These are phyloP conservation scores for Paradendryphiella salina DNA, from an alignment of 2,329 filamentous ascomycete species.

Conservation along the genomic window DNA sequence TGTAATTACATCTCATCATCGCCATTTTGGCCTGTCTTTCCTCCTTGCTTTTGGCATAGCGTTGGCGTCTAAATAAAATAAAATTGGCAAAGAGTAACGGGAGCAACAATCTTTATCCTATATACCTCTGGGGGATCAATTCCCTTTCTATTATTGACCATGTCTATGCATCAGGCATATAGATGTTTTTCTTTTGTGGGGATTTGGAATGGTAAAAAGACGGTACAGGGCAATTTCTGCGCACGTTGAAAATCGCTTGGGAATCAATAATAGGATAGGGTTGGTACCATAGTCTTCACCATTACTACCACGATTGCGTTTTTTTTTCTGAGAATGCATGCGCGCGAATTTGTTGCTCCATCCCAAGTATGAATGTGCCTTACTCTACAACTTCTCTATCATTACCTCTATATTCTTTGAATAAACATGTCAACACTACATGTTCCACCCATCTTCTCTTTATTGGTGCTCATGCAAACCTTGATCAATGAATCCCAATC, in stretches of 20 bases:
- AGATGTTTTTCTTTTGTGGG: too few relatives aligned
- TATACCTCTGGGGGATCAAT: slow-evolving; percentile 2
- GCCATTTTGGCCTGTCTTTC: neutral
- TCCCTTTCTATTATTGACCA: too few relatives aligned
- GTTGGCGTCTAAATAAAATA: slow-evolving; percentile 22
- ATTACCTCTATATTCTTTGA: neutral
- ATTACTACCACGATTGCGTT: neutral
- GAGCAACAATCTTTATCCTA: slow-evolving; percentile 18
- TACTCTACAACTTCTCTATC: neutral
- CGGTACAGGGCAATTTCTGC: too few relatives aligned
- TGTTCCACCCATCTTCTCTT: too few relatives aligned
- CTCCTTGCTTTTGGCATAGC: slow-evolving; percentile 28
- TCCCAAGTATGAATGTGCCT: slow-evolving; percentile 4
- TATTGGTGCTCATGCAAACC: too few relatives aligned
- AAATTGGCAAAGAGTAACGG: slow-evolving; percentile 22
- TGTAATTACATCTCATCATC: slow-evolving; percentile 18
- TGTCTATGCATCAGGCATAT: too few relatives aligned
- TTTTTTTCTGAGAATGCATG: slow-evolving; percentile 17
- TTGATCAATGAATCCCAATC: too few relatives aligned
- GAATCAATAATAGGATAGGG: too few relatives aligned
- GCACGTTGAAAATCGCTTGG: too few relatives aligned
- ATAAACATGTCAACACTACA: too few relatives aligned
- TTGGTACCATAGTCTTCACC: too few relatives aligned
- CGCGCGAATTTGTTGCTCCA: slow-evolving; percentile 25
- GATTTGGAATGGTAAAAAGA: too few relatives aligned